Percentiles rank a stretch among this genome's conserved stretches.
phyloP scores from a whole-genome alignment of 2,329 filamentous ascomycete genomes.

The Aureobasidium mangrovei region DNA sequence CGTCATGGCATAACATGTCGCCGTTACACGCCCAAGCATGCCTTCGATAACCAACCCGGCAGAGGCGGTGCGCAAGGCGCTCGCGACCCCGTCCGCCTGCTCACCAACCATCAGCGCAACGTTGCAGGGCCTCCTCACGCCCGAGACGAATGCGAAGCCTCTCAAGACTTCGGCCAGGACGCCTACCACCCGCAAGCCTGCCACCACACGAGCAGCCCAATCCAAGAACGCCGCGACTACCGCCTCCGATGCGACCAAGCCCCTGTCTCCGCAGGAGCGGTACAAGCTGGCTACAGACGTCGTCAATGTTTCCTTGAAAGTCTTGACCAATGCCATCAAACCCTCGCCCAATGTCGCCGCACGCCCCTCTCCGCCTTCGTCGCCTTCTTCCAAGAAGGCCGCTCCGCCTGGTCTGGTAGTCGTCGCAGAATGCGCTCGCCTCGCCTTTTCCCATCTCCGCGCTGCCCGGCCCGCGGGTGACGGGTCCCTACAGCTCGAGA shows the following conservation, averaged over 20 bases:
- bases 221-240: not conserved
- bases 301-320: conserved; percentile 61
- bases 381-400: not conserved
- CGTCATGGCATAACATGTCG: conserved; percentile 8
- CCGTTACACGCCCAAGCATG: not conserved
- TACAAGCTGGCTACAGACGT: conserved; percentile 63
- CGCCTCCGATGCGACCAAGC: conserved; percentile 19
- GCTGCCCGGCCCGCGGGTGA: conserved; percentile 40
- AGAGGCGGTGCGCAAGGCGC: conserved; percentile 5
- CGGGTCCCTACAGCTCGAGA: conserved; percentile 57
- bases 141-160: not conserved
- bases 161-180: not conserved
- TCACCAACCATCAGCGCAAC: conserved; percentile 1
- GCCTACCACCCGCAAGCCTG: not conserved
- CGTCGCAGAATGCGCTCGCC: conserved; percentile 56
- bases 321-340: conserved; percentile 59
- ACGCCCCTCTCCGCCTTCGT: not conserved
- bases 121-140: not conserved
- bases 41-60: not conserved
- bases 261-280: conserved; percentile 50
- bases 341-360: conserved; percentile 22
- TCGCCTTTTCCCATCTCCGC: conserved; percentile 58
- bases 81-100: conserved; percentile 4
- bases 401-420: not conserved
- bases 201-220: not conserved